Evolutionary conservation across 495 filamentous ascomycete genomes (phyloP), one percentile per base, ranked within the genome.

Genomic region (Podospora bellae-mahoneyi): DNA sequence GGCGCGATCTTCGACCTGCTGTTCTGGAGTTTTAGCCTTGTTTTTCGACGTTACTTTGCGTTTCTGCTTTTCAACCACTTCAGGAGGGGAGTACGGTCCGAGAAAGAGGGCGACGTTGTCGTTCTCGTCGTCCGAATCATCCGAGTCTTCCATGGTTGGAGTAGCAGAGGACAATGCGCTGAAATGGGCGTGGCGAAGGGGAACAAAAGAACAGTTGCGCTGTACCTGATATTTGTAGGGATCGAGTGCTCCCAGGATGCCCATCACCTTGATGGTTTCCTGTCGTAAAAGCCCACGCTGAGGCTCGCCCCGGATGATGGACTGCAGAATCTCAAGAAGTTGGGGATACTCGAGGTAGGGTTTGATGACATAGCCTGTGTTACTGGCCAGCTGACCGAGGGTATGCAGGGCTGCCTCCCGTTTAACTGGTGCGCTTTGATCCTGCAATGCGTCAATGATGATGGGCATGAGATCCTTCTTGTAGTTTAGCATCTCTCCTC

Each of bases 361-460:
- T 53, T 96, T 91, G 69, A 99, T 97, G 59, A 99, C 95, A 79
- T 99, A 99, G 68, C 96, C 94, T 20, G 93, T 92, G 75, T 94
- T 97, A 74, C 92, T 94, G 5, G 95, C 92, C 16, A 99, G 80
- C 76, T 97, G 93, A 19, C 94, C 95, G 0, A 99, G 85, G 0
- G 95, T 96, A 66, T 90, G 89, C 59, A 99, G 82, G 9, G 96
- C 94, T 5, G 96, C 91, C 75, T 96, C 93, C 62, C 95, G 88
- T 77, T 97, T 97, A 28, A 86, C 81, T 63, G 90, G 87, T 9
- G 94, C 96, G 71, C 92, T 91, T 66, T 97, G 89, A 74, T 98
- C 95, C 80, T 98, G 93, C 60, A 99, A 81, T 13, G 93, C 91
- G 67, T 93, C 89, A 66, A 99, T 87, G 74, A 99, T 96, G 64